Conservation (phyloP, 148 eudicot genomes). For the Silene uniflora region DNA sequence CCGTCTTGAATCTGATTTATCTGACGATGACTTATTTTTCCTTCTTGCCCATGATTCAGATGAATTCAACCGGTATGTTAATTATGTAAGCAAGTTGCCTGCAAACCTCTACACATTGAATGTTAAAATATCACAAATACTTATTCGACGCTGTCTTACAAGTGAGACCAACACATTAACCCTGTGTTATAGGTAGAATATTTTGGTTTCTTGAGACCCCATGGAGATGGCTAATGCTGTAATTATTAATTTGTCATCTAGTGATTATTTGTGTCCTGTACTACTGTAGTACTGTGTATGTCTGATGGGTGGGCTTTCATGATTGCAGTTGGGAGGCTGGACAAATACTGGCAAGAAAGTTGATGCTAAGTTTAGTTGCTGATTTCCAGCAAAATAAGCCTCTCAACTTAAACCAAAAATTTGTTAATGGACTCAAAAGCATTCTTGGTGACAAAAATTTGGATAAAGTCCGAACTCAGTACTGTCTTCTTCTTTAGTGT, state of each 20-base stretch:
- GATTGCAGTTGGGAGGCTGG: constrained; percentile 92
- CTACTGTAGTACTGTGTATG: too few species aligned
- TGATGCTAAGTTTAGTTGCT: constrained; percentile 82
- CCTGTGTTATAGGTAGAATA: too few species aligned
- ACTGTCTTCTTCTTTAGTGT: background rate
- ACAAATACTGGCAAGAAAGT: constrained; percentile 75
- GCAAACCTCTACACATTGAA: too few species aligned
- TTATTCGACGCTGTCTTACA: too few species aligned
- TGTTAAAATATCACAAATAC: background rate
- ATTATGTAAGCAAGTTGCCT: too few species aligned
- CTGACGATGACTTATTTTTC: constrained; percentile 76
- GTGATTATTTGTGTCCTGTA: too few species aligned
- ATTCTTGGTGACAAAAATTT: constrained; percentile 61
- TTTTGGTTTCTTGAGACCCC: too few species aligned
- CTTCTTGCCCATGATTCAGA: constrained; percentile 98
- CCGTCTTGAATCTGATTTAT: constrained; percentile 77
- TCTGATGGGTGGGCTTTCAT: constrained; percentile 2
- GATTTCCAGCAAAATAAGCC: constrained; percentile 83
- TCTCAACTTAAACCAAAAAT: constrained; percentile 64
- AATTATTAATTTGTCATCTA: too few species aligned
- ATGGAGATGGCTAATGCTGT: too few species aligned
- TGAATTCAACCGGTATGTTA: constrained; percentile 83
- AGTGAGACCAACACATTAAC: too few species aligned
- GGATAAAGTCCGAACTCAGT: constrained; percentile 57
- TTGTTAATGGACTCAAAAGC: constrained; percentile 71